phyloP scores from a whole-genome alignment of 2,329 filamentous ascomycete genomes.

The Xylaria sp. region DNA sequence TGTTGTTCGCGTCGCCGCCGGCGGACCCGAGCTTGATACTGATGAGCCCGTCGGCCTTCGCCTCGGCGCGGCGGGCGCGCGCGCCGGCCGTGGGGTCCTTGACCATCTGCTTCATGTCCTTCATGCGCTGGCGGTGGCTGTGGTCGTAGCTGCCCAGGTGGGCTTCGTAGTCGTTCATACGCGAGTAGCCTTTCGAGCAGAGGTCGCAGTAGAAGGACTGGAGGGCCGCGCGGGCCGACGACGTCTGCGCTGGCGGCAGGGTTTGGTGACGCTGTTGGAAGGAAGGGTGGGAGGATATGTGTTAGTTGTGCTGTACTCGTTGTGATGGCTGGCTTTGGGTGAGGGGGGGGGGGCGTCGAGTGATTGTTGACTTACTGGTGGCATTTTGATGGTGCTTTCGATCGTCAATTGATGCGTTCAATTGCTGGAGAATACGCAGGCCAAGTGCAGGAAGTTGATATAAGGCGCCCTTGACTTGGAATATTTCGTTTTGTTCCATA shows the following conservation, averaged over 20 bases:
- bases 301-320: slow-evolving; percentile 10
- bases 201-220: slow-evolving; percentile 87
- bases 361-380: slow-evolving; percentile 26
- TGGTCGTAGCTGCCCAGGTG: slow-evolving; percentile 96
- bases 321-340: neutral
- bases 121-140: slow-evolving; percentile 88
- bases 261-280: slow-evolving; percentile 64
- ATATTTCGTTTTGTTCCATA: slow-evolving; percentile 30
- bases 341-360: neutral
- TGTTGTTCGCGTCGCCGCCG: slow-evolving; percentile 45
- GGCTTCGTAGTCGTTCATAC: slow-evolving; percentile 95
- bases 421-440: neutral
- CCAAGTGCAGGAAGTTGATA: neutral
- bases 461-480: slow-evolving; percentile 53
- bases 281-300: no score
- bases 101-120: slow-evolving; percentile 88
- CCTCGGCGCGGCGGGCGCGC: slow-evolving; percentile 75
- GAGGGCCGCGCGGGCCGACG: slow-evolving; percentile 77
- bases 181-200: slow-evolving; percentile 92
- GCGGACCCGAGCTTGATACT: slow-evolving; percentile 68
- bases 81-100: slow-evolving; percentile 74
- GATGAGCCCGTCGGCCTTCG: slow-evolving; percentile 75
- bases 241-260: slow-evolving; percentile 67
- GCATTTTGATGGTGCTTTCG: slow-evolving; percentile 26
- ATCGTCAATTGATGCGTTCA: neutral